Evolutionary conservation across 805 yeast species (phyloP).

Genomic region (Kregervanrija delftensis): DNA sequence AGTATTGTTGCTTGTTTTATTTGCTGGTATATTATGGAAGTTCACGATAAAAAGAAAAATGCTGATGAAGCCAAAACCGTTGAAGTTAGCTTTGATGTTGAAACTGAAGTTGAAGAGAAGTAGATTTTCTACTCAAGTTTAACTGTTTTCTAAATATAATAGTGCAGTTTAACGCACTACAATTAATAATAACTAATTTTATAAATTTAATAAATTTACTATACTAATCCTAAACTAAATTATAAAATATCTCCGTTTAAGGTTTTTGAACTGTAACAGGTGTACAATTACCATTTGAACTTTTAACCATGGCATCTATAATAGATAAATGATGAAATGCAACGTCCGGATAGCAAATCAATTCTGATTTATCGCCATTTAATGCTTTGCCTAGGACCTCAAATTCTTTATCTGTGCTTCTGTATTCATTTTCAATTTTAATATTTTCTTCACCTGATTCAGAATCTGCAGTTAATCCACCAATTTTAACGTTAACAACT

Average conservation of each 20-base stretch:
- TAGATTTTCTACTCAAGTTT: too few species aligned
- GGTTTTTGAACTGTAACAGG: conserved; percentile 24
- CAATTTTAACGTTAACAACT: conserved; percentile 30
- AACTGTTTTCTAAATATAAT: too few species aligned
- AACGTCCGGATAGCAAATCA: conserved; percentile 50
- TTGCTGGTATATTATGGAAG: conserved; percentile 19
- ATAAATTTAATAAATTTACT: too few species aligned
- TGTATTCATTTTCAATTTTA: conserved; percentile 37
- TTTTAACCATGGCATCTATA: conserved; percentile 77
- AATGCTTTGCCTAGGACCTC: conserved; percentile 37
- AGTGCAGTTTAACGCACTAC: too few species aligned
- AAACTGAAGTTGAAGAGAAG: too few species aligned
- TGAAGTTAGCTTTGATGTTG: too few species aligned
- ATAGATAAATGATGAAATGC: conserved; percentile 93
- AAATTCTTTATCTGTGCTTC: conserved; percentile 38
- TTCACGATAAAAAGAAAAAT: conserved; percentile 8
- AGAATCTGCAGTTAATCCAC: conserved; percentile 54
- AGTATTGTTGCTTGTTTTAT: conserved; percentile 49
- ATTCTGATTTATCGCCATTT: conserved; percentile 16
- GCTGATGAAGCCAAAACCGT: too few species aligned
- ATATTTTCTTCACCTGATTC: conserved; percentile 28
- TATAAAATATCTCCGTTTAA: not conserved
- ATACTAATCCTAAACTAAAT: too few species aligned
- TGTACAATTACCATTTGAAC: conserved; percentile 44
- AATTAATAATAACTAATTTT: too few species aligned